Conservation (phyloP, 805 yeast species). For the Kazachstania kunashirensis region DNA sequence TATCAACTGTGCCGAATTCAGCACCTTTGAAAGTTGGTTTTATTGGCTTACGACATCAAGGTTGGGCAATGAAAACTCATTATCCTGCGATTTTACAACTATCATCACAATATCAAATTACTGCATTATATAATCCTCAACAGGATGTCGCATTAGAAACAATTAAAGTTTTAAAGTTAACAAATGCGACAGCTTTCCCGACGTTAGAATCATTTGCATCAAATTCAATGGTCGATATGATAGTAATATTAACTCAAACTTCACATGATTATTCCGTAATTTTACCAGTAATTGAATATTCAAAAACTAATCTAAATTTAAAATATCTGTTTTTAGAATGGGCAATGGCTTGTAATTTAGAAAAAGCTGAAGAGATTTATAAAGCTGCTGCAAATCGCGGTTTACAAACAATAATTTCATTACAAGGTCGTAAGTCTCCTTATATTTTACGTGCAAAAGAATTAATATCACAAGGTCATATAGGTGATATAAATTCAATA, state of each 20-base stretch:
- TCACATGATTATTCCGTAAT: constrained; percentile 14
- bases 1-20: constrained; percentile 25
- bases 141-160: constrained; percentile 17
- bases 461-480: constrained; percentile 21
- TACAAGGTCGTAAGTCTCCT: constrained; percentile 28
- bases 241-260: constrained; percentile 20
- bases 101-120: constrained; percentile 24
- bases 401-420: constrained; percentile 22
- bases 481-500: constrained; percentile 25
- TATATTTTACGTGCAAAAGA: constrained; percentile 26
- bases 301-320: constrained; percentile 16
- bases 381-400: constrained; percentile 19
- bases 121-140: constrained; percentile 19
- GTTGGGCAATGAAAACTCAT: constrained; percentile 28
- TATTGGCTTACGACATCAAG: constrained; percentile 18
- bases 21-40: constrained; percentile 24
- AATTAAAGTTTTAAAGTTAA: constrained; percentile 17
- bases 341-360: constrained; percentile 19
- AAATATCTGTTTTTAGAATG: constrained; percentile 25
- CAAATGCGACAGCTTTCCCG: constrained; percentile 21
- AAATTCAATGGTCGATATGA: constrained; percentile 19
- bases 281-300: constrained; percentile 16
- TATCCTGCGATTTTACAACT: constrained; percentile 24
- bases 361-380: constrained; percentile 23
- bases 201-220: constrained; percentile 19